Percentiles rank a stretch among this genome's conserved stretches.
These are phyloP conservation scores for Pythium coloratum DNA, from an alignment of 352 stramenopile genomes.

Conservation along the genomic window DNA sequence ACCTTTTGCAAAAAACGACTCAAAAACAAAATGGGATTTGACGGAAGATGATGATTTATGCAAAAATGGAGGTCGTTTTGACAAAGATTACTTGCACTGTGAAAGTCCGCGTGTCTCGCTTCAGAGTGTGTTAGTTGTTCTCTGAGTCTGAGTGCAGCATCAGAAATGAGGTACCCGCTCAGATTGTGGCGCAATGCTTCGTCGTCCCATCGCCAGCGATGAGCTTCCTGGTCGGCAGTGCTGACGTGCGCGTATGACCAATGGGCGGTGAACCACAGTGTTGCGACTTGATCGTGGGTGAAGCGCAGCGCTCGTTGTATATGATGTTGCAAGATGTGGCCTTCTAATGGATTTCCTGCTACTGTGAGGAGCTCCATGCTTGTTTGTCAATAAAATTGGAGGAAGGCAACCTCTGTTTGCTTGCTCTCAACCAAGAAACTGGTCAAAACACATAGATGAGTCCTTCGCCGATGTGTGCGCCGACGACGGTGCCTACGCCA, in stretches of 20 bases:
- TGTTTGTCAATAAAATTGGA: no score
- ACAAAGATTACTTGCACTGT: background rate
- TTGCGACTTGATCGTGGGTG: no score
- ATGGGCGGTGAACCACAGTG: background rate
- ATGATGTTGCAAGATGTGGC: no score
- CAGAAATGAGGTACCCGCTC: conserved; percentile 2
- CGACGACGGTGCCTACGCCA: no score
- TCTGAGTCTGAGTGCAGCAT: background rate
- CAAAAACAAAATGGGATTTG: background rate
- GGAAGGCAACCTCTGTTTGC: no score
- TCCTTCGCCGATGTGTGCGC: no score
- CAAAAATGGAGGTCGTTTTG: background rate
- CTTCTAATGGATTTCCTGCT: no score
- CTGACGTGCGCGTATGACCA: background rate
- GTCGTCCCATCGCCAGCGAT: background rate
- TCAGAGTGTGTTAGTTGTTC: background rate
- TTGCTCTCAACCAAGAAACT: no score
- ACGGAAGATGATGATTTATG: background rate
- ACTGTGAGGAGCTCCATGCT: no score
- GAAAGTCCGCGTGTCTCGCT: background rate
- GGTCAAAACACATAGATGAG: no score
- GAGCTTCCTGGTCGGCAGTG: background rate
- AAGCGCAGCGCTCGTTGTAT: no score
- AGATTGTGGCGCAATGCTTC: background rate
- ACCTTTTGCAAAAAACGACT: no score